These are phyloP conservation scores for Candida maesae DNA, from an alignment of 805 yeast genomes.

Conservation along the genomic window DNA sequence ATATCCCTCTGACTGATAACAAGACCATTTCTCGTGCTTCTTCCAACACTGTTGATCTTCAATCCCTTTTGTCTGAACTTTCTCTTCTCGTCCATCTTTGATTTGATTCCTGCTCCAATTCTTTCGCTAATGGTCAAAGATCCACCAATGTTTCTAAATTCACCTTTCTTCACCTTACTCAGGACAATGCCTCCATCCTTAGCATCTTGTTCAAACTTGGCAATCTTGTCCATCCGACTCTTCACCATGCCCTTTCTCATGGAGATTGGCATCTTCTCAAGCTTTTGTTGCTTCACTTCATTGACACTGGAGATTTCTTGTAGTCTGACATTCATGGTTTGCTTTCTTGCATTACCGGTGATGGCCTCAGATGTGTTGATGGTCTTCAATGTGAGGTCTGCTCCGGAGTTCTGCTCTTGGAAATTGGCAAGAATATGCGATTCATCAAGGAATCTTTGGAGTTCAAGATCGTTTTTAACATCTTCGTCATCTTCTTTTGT, in stretches of 20 bases:
- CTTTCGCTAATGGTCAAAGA: slow-evolving; percentile 34
- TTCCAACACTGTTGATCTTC: slow-evolving; percentile 71
- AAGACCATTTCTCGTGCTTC: slow-evolving; percentile 74
- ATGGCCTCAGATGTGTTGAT: slow-evolving; percentile 39
- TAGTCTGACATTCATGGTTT: slow-evolving; percentile 59
- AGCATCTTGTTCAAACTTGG: slow-evolving; percentile 70
- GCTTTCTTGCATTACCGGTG: slow-evolving; percentile 64
- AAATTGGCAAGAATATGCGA: slow-evolving; percentile 58
- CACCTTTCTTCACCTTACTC: slow-evolving; percentile 65
- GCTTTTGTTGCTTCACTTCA: slow-evolving; percentile 32
- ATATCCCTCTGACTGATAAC: slow-evolving; percentile 66
- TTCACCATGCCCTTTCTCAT: slow-evolving; percentile 81
- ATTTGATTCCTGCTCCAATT: slow-evolving; percentile 48
- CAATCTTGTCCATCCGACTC: slow-evolving; percentile 47
- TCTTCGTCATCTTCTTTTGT: slow-evolving; percentile 44
- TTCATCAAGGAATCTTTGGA: slow-evolving; percentile 66
- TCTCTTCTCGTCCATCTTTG: slow-evolving; percentile 36
- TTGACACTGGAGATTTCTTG: slow-evolving; percentile 43
- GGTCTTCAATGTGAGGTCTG: slow-evolving; percentile 60
- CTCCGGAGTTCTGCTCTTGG: slow-evolving; percentile 41
- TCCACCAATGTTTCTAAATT: slow-evolving; percentile 54
- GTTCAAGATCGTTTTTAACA: slow-evolving; percentile 64
- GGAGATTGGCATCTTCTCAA: slow-evolving; percentile 85
- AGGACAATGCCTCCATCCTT: slow-evolving; percentile 87
- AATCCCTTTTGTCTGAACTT: slow-evolving; percentile 69